Evolutionary conservation across 2,329 filamentous ascomycete genomes (phyloP), one percentile per base, ranked within the genome.

Genomic region (Aspergillus sp.): DNA sequence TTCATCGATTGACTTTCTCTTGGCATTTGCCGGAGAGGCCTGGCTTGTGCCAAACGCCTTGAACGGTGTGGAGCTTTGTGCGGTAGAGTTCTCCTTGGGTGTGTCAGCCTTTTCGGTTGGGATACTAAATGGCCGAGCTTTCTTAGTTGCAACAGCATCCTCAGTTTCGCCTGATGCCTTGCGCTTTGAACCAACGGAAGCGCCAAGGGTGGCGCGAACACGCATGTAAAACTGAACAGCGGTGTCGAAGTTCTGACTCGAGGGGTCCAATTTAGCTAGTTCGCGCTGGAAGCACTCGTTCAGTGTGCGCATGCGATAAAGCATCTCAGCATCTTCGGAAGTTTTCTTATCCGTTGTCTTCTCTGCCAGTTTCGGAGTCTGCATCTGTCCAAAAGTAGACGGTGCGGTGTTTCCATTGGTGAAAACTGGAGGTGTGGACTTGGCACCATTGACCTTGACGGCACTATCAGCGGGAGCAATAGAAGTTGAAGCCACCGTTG

Each of bases 191-290:
- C 63, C 73, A 52, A 77, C 58, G 4, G 76, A 75, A 15, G 67
- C 67, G 30, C 75, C 76, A 50, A 80, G 70, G 2, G 71, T 70
- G 17, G 74, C 72, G 48, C 78, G 76, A 54, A 75, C 68, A 48
- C 71, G 71, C 54, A 76, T 64, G 61, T 79, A 80, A 55, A 73
- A 73, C 5, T 73, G 63, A 27, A 80, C 66, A 36, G 76, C 38
- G 15, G 66, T 62, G 57, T 78, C 76, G 52, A 79, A 75, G 48
- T 72, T 69, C 49, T 76, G 63, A 2, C 54, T 69, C 15, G 67
- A 62, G 5, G 76, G 72, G 58, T 78, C 68, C 23, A 73, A 61
- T 3, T 64, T 62, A 10, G 70, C 64, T 10, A 79, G 53, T 48
- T 73, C 66, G 7, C 68, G 67, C 57, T 76, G 69, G 61, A 79